Conservation (phyloP, 2,329 filamentous ascomycete genomes). For the Huntiella savannae region DNA sequence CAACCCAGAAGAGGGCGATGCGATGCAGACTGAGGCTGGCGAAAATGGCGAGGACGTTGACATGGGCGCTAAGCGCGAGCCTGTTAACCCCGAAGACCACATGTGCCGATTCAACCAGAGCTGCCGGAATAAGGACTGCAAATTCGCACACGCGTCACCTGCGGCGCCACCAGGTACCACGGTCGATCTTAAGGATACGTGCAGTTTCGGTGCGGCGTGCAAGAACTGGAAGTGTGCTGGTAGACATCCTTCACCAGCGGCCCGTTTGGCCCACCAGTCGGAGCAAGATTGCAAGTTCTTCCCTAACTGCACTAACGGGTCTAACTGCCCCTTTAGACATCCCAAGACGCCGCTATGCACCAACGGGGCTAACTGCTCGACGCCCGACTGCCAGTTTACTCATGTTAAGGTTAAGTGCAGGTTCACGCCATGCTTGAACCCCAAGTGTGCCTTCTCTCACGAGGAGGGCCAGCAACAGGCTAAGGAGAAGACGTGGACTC, state of each 20-base stretch:
- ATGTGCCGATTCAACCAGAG: conserved; percentile 78
- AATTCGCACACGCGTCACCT: conserved; percentile 86
- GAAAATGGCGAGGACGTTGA: conserved; percentile 42
- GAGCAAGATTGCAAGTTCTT: conserved; percentile 82
- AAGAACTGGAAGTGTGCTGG: conserved; percentile 89
- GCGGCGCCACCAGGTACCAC: conserved; percentile 60
- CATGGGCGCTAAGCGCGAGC: conserved; percentile 35
- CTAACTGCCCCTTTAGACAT: conserved; percentile 74
- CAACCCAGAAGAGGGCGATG: conserved; percentile 18
- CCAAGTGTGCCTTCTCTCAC: conserved; percentile 76
- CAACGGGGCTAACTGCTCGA: conserved; percentile 76
- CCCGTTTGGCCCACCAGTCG: conserved; percentile 56
- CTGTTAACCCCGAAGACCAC: conserved; percentile 40
- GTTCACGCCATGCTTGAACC: conserved; percentile 80
- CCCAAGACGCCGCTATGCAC: conserved; percentile 72
- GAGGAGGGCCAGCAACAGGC: conserved; percentile 79
- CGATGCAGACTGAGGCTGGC: conserved; percentile 17
- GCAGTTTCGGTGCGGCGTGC: conserved; percentile 75
- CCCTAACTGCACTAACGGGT: conserved; percentile 68
- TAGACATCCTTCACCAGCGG: conserved; percentile 79
- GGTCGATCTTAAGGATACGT: conserved; percentile 63
- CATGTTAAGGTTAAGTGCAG: conserved; percentile 73
- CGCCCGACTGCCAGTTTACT: conserved; percentile 70
- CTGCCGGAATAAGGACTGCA: conserved; percentile 79
- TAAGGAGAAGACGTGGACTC: conserved; percentile 80